phyloP scores from a whole-genome alignment of 192 early-diverging fungal genomes.

The Mortierella claussenii region DNA sequence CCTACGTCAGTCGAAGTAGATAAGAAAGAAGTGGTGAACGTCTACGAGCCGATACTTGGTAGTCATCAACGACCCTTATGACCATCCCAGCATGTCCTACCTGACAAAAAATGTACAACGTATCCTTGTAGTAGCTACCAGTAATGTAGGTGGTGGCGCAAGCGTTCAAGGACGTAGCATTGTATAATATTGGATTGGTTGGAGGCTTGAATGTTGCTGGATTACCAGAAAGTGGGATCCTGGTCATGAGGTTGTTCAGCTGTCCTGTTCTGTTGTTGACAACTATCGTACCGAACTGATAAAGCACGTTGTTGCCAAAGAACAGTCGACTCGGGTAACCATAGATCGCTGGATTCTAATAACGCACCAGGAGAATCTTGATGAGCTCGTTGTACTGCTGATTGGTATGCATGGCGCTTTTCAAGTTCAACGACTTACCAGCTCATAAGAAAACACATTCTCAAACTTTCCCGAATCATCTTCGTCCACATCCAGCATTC shows the following conservation, averaged over 20 bases:
- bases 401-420: too few relatives aligned
- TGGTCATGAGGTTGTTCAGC: conserved; percentile 10
- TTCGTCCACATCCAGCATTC: not conserved
- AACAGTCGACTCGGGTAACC: conserved; percentile 14
- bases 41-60: not conserved
- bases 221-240: conserved; percentile 17
- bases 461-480: not conserved
- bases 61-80: not conserved
- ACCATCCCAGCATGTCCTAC: not conserved
- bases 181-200: not conserved
- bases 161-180: not conserved
- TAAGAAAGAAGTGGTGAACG: not conserved
- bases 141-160: not conserved
- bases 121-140: conserved; percentile 20
- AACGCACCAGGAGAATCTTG: not conserved
- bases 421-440: too few relatives aligned
- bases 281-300: conserved; percentile 20
- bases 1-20: not conserved
- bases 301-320: conserved; percentile 21
- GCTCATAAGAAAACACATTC: conserved; percentile 1
- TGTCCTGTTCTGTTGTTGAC: conserved; percentile 30
- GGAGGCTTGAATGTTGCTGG: not conserved
- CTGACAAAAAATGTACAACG: conserved; percentile 27
- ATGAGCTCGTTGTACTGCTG: not conserved
- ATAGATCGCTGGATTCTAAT: conserved; percentile 3